Evolutionary conservation across 1,139 yeast species (phyloP), one percentile per base, ranked within the genome.

Genomic region (Hansenula anomala): DNA sequence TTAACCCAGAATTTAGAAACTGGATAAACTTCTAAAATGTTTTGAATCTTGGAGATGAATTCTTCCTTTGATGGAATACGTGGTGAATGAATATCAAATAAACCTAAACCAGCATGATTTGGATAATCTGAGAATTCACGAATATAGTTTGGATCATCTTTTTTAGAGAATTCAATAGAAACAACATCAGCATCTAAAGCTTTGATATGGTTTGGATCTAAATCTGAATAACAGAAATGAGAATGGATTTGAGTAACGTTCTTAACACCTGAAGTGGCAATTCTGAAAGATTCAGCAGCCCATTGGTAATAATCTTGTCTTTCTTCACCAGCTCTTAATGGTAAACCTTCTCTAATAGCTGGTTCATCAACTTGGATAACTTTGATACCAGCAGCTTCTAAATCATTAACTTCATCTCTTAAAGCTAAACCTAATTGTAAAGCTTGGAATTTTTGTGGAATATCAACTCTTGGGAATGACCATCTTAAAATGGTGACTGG

Each of bases 401-500:
- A 87, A 68, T 92, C 98, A 61, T 82, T 77, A 59, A 92, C 98
- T 78, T 92, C 98, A 62, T 92, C 98, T 77, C 98, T 88, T 65
- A 92, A 80, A 59, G 97, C 97, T 63, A 92, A 78, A 66, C 96
- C 95, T 67, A 92, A 85, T 80, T 92, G 98, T 68, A 87, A 79
- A 59, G 97, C 90, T 78, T 92, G 98, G 55, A 81, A 77, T 77
- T 87, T 80, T 74, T 87, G 94, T 53, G 96, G 78, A 57, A 92
- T 85, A 63, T 92, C 98, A 66, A 90, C 94, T 83, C 98, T 88
- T 75, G 98, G 98, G 97, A 92, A 92, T 60, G 98, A 92, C 98
- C 98, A 92, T 83, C 98, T 88, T 69, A 92, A 83, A 73, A 95
- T 88, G 62, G 98, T 92, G 60, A 92, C 95, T 67, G 98, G 98